Evolutionary conservation across 805 yeast species (phyloP).

Genomic region (Nakazawaea peltata): DNA sequence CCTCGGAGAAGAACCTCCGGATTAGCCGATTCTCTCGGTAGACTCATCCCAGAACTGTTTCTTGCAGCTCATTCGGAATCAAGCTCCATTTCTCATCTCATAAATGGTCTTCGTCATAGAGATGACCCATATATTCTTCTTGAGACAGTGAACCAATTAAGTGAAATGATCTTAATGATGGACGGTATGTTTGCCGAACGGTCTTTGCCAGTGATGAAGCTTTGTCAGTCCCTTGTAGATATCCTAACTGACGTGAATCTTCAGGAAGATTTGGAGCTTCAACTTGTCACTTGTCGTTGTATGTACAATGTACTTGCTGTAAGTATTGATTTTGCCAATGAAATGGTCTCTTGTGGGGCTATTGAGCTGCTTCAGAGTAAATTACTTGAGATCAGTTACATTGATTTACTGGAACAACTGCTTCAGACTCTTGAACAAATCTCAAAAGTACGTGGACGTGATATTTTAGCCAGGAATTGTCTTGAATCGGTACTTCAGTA

Average conservation of each 20-base stretch:
- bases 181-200: slow-evolving; percentile 56
- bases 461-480: slow-evolving; percentile 52
- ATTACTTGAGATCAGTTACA: slow-evolving; percentile 67
- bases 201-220: slow-evolving; percentile 47
- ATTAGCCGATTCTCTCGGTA: not conserved
- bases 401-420: slow-evolving; percentile 90
- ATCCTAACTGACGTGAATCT: slow-evolving; percentile 51
- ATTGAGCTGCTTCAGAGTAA: slow-evolving; percentile 59
- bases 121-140: slow-evolving; percentile 54
- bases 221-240: slow-evolving; percentile 46
- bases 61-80: slow-evolving; percentile 17
- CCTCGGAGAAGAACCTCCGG: too few species aligned
- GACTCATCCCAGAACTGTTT: slow-evolving; percentile 13
- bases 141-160: slow-evolving; percentile 58
- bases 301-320: slow-evolving; percentile 75
- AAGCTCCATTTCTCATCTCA: slow-evolving; percentile 18
- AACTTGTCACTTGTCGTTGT: slow-evolving; percentile 76
- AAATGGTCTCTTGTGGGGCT: slow-evolving; percentile 57
- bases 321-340: slow-evolving; percentile 52
- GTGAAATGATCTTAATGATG: slow-evolving; percentile 62
- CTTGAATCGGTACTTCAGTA: slow-evolving; percentile 59
- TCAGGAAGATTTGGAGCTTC: slow-evolving; percentile 68
- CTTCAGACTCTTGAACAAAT: slow-evolving; percentile 66
- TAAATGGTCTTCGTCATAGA: slow-evolving; percentile 30
- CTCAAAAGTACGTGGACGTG: slow-evolving; percentile 44